Conservation (phyloP, 345 rosid species). For the Linum tenue region DNA sequence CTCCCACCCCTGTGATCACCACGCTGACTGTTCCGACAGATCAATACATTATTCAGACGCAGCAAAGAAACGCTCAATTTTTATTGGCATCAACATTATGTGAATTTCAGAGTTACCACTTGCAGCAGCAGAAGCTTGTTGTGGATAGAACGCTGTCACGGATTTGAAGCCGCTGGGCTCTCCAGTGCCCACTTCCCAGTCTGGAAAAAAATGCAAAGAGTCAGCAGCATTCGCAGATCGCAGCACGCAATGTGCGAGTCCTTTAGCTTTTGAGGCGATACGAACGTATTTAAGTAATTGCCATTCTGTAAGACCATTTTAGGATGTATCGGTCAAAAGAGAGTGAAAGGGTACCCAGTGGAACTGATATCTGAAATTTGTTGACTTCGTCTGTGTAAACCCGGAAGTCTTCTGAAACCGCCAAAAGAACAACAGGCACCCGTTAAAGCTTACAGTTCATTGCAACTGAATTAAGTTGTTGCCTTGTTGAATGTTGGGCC, state of each 20-base stretch:
- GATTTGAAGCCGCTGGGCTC: conserved; percentile 74
- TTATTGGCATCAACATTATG: no score
- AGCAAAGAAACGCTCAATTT: no score
- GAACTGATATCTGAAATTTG: conserved; percentile 73
- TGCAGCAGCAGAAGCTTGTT: conserved; percentile 37
- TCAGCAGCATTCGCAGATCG: background rate
- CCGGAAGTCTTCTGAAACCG: conserved; percentile 36
- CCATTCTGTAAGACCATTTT: no score
- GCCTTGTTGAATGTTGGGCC: background rate
- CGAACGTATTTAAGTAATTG: no score
- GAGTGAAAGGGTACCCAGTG: conserved; percentile 44
- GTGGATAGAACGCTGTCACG: conserved; percentile 78
- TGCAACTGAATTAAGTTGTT: background rate
- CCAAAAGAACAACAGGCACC: background rate
- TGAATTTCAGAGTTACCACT: conserved; percentile 35
- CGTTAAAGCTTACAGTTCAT: background rate
- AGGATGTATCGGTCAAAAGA: background rate
- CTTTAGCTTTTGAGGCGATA: no score
- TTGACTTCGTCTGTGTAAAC: conserved; percentile 60
- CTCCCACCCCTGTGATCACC: conserved; percentile 77
- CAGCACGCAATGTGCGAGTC: background rate
- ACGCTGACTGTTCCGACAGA: conserved; percentile 40
- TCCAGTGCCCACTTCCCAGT: conserved; percentile 66
- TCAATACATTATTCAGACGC: background rate
- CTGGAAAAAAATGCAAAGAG: conserved; percentile 26